phyloP scores from a whole-genome alignment of 768 basidiomycete species.

The Baorangia bicolor region DNA sequence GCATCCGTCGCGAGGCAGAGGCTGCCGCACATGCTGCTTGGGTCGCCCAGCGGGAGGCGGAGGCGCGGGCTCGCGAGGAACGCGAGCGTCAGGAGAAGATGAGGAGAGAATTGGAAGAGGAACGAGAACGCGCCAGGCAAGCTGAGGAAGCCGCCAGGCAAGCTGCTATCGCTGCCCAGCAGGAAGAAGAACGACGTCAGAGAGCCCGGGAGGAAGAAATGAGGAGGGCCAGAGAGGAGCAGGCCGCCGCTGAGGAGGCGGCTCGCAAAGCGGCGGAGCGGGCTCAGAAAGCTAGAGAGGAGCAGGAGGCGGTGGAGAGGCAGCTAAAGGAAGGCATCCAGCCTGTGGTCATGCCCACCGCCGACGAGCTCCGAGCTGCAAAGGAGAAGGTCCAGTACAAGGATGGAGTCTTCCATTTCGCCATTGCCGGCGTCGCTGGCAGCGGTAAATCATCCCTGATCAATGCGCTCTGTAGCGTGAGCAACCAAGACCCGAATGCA shows the following conservation, averaged over 20 bases:
- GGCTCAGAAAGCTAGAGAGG: conserved; percentile 22
- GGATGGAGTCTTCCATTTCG: conserved; percentile 31
- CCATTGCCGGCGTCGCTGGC: conserved; percentile 31
- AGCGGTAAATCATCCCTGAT: conserved; percentile 33
- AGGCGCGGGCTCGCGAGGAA: conserved; percentile 27
- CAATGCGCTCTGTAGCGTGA: conserved; percentile 34
- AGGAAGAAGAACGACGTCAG: conserved; percentile 25
- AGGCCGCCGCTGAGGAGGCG: conserved; percentile 24
- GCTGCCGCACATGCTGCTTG: conserved; percentile 25
- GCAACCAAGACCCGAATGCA: conserved; percentile 25
- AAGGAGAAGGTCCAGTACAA: conserved; percentile 27
- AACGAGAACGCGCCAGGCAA: conserved; percentile 14
- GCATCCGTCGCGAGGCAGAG: conserved; percentile 20
- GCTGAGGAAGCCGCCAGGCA: conserved; percentile 25
- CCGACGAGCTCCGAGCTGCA: conserved; percentile 23
- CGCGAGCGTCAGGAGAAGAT: conserved; percentile 18
- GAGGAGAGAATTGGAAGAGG: conserved; percentile 20
- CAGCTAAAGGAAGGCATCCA: conserved; percentile 28
- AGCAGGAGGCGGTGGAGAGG: conserved; percentile 22
- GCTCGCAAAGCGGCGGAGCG: conserved; percentile 24
- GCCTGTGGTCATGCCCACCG: conserved; percentile 31
- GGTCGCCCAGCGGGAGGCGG: conserved; percentile 22
- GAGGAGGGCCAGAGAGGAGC: conserved; percentile 11
- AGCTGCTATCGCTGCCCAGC: conserved; percentile 23
- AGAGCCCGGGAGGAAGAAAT: conserved; percentile 22